These are phyloP conservation scores for Albizia julibrissin DNA, from an alignment of 306 rosid genomes.

Conservation along the genomic window DNA sequence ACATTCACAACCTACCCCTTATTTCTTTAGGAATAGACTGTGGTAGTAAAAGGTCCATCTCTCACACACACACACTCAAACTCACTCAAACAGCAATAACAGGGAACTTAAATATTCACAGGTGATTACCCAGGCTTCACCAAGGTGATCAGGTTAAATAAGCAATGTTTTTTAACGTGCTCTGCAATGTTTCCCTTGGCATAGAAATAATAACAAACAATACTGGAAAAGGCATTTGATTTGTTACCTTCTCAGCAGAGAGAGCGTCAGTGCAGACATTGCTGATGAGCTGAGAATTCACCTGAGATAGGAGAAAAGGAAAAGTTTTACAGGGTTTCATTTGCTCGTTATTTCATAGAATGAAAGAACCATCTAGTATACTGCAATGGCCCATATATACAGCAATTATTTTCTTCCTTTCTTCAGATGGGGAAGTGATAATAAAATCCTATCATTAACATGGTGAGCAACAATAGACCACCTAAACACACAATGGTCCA, in stretches of 20 bases:
- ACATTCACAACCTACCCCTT: background rate
- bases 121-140: background rate
- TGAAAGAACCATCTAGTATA: constrained; percentile 13
- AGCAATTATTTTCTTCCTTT: background rate
- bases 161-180: too few species aligned
- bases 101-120: background rate
- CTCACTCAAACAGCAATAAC: background rate
- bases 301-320: constrained; percentile 50
- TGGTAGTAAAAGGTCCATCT: background rate
- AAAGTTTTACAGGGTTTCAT: constrained; percentile 15
- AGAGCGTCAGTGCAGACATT: constrained; percentile 58
- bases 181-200: background rate
- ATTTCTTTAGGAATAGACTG: background rate
- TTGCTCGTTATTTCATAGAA: constrained; percentile 29
- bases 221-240: background rate
- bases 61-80: background rate
- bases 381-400: background rate
- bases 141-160: background rate
- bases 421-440: background rate
- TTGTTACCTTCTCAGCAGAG: constrained; percentile 91
- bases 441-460: background rate
- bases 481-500: background rate
- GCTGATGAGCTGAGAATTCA: constrained; percentile 97
- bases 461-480: background rate
- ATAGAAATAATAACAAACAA: background rate